Conservation (phyloP, 2,329 filamentous ascomycete species). For the Ceratocystis colombiana region DNA sequence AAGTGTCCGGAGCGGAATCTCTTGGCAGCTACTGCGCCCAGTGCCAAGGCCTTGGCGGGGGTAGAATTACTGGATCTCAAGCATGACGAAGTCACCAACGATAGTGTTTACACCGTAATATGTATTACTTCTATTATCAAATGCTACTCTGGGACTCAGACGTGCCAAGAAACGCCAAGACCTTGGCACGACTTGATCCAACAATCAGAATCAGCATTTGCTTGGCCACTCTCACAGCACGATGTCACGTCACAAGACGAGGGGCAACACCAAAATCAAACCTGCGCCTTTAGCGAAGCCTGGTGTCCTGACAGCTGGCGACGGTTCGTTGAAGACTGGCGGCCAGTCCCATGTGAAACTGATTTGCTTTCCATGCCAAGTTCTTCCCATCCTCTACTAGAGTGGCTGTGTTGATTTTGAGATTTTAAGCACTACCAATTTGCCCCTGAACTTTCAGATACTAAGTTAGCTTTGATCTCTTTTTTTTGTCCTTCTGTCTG, state of each 20-base stretch:
- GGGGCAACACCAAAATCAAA: background rate
- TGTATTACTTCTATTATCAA: background rate
- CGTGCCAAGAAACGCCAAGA: slow-evolving; percentile 21
- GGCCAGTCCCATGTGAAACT: background rate
- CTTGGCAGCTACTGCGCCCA: slow-evolving; percentile 26
- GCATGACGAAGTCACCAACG: background rate
- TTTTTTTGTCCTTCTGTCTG: background rate
- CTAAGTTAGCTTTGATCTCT: background rate
- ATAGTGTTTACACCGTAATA: background rate
- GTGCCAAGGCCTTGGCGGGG: slow-evolving; percentile 25
- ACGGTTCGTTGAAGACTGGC: background rate
- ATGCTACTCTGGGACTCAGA: background rate
- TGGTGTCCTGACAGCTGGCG: background rate
- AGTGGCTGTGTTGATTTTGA: background rate
- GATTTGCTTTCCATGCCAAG: background rate
- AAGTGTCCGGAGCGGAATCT: slow-evolving; percentile 25
- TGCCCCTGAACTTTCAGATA: background rate
- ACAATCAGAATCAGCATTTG: slow-evolving; percentile 11
- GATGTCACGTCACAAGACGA: slow-evolving; percentile 15
- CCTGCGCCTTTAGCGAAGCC: background rate
- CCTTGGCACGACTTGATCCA: slow-evolving; percentile 22
- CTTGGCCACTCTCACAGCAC: background rate
- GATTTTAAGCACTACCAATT: background rate
- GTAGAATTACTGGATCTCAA: slow-evolving; percentile 18
- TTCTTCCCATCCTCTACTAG: background rate